Evolutionary conservation across 176 grass and related monocot genomes (phyloP).

Genomic region (barley (Hordeum vulgare)): MorexV3_pseudomolecules_assembly NC_058523.1:332339175-332339674

Average conservation of each 20-base stretch:
- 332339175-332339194: constrained; percentile 74
- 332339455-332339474: constrained; percentile 93
- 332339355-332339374: constrained; percentile 15
- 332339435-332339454: constrained; percentile 96
- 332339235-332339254: constrained; percentile 59
- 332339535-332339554: constrained; percentile 91
- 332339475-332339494: constrained; percentile 98
- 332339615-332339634: not conserved
- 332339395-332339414: not conserved
- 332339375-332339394: not conserved
- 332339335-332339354: constrained; percentile 44
- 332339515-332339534: constrained; percentile 97
- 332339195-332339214: constrained; percentile 92
- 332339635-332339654: constrained; percentile 15
- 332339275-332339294: constrained; percentile 90
- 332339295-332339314: constrained; percentile 74
- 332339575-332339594: constrained; percentile 14
- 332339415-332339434: constrained; percentile 23
- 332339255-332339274: constrained; percentile 99
- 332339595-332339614: not conserved
- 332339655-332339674: constrained; percentile 10
- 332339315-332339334: constrained; percentile 50
- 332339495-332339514: constrained; percentile 99
- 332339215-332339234: constrained; percentile 84
- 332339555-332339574: constrained; percentile 50